Base-by-base conservation (phyloP, 805 yeast species). In the Cyberlindnera mycetangii region DNA sequence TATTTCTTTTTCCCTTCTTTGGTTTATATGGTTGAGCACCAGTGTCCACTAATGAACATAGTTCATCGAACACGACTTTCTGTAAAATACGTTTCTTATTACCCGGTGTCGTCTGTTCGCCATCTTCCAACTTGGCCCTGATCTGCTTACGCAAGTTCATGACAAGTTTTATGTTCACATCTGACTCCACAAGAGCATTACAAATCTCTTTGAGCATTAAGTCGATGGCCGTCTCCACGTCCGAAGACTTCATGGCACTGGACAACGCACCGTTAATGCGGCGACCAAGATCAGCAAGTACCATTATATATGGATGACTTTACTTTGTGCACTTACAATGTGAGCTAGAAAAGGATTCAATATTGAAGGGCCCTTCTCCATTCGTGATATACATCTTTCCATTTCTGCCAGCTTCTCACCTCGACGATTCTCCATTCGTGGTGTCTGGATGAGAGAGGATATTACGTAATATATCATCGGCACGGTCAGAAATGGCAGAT, bases 1-100 rank as follows among this genome's bases (percentile, higher is more conserved):
- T 86, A 60, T 85, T 80, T 9, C 80, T 61, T 56, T 78, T 76
- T 56, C 89, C 82, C 71, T 90, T 90, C 70, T 85, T 85, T 32
- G 97, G 98, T 66, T 85, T 85, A 61, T 81, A 92, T 9, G 86
- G 74, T 41, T 67, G 68, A 12, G 60, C 58, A 33, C 73, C 66
- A 38, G 83, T 84, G 59, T 90, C 97, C 19, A 93, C 96, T 32
- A 93, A 72, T 7, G 78, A 80, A 58, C 90, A 86, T 34, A 93
- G 74, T 68, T 93, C 97, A 61, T 93, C 99, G 66, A 85, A 93
- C 34, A 93, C 95, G 15, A 95, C 85, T 65, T 92, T 92, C 61
- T 93, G 98, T 30, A 85, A 72, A 15, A 89, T 63, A 60, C 85
- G 82, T 66, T 87, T 88, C 55, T 88, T 84, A 63, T 88, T 89